Conservation (phyloP, 495 filamentous ascomycete genomes). For the Xylaria grammica region DNA sequence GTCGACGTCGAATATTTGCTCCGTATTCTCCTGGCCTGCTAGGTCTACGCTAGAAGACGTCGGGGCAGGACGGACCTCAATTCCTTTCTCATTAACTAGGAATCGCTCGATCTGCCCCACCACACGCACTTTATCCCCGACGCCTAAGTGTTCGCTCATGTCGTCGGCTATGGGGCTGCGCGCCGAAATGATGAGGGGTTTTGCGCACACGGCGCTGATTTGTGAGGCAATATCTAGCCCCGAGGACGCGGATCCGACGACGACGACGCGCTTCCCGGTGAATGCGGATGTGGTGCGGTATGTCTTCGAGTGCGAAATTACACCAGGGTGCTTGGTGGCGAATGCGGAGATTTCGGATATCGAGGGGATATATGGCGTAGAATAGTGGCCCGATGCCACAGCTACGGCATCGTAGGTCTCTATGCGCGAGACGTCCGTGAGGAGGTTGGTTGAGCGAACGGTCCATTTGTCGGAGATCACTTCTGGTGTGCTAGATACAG, state of each 20-base stretch:
- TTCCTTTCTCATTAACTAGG: conserved; percentile 38
- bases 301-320: conserved; percentile 80
- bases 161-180: conserved; percentile 39
- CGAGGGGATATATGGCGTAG: conserved; percentile 69
- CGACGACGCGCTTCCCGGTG: conserved; percentile 58
- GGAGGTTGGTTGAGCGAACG: conserved; percentile 49
- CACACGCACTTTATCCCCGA: conserved; percentile 33
- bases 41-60: background rate
- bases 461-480: conserved; percentile 47
- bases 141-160: conserved; percentile 36
- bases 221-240: conserved; percentile 82
- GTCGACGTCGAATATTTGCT: conserved; percentile 62
- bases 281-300: conserved; percentile 69
- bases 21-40: conserved; percentile 19
- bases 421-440: conserved; percentile 44
- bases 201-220: conserved; percentile 57
- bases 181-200: conserved; percentile 51
- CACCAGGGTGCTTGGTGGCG: conserved; percentile 61
- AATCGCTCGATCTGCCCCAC: conserved; percentile 50
- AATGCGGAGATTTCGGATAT: conserved; percentile 50
- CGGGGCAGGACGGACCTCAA: conserved; percentile 37
- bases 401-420: conserved; percentile 77
- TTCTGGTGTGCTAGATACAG: background rate
- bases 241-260: conserved; percentile 80
- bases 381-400: conserved; percentile 84